Base-by-base conservation (phyloP, 192 early-diverging fungal genomes). In the Allomyces arbusculus region DNA sequence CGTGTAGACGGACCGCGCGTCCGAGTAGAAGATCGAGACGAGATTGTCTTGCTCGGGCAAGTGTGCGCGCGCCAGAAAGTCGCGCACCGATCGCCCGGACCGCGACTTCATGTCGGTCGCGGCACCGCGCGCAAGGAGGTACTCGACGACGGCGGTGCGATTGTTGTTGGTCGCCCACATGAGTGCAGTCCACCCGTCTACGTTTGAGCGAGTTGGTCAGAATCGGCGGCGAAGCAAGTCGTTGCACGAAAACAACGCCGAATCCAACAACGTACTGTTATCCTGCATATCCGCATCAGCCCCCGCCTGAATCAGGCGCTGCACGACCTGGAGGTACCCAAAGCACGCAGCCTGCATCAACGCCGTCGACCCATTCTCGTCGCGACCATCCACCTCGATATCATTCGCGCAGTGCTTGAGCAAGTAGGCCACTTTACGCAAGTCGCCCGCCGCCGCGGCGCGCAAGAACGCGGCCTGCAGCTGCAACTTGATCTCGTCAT, bases 101-200 rank as follows among this genome's bases (percentile, higher is more conserved):
- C 79, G 75, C 9, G 87, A 86, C 72, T 84, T 80, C 26, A 82
- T 75, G 10, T 79, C 71, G 8, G 85, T 76, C 43, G 79, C 80
- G 19, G 92, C 94, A 24, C 90, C 89, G 44, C 81, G 70, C 64
- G 86, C 87, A 64, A 95, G 73, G 44, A 95, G 78, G 16, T 87
- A 70, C 66, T 82, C 74, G 22, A 90, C 86, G 28, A 90, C 73
- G 22, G 81, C 77, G 63, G 82, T 76, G 75, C 90, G 83, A 69
- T 89, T 86, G 69, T 88, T 88, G 63, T 86, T 84, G 20, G 87
- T 85, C 1, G 91, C 91, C 92, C 92, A 95, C 79, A 91, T 89
- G 10, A 95, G 76, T 14, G 90, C 82, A 7, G 90, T 89, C 91
- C 91, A 95, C 23, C 87, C 87, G 66, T 84, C 84, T 82, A 65